phyloP scores from a whole-genome alignment of 495 filamentous ascomycete genomes.

The Neurospora sp. region DNA sequence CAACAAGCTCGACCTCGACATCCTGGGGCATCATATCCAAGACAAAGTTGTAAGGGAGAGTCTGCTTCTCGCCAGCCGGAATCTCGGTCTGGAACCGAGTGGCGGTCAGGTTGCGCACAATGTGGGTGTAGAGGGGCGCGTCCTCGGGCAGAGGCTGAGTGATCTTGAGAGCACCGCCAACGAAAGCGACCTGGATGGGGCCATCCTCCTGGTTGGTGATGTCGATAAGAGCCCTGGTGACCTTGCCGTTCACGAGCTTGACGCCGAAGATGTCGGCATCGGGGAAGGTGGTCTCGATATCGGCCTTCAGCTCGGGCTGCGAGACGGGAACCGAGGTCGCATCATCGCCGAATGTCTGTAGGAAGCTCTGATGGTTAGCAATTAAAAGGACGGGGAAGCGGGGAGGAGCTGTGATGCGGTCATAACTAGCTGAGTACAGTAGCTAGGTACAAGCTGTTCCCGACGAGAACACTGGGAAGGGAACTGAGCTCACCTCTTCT shows the following conservation, averaged over 20 bases:
- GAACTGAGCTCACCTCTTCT: conserved; percentile 44
- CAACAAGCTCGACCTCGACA: conserved; percentile 60
- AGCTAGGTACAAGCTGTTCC: neutral
- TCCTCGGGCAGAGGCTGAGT: conserved; percentile 35
- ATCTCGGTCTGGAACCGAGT: conserved; percentile 64
- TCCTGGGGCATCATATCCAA: conserved; percentile 94
- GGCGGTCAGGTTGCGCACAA: conserved; percentile 77
- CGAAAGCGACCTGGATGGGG: conserved; percentile 63
- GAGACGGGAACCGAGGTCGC: conserved; percentile 36
- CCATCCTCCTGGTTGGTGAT: conserved; percentile 75
- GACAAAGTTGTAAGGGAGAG: conserved; percentile 70
- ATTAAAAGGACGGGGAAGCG: neutral
- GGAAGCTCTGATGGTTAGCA: conserved; percentile 13
- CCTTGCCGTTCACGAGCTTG: conserved; percentile 86
- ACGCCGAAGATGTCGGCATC: conserved; percentile 86
- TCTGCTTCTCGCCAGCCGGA: conserved; percentile 66
- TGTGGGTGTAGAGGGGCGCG: conserved; percentile 40
- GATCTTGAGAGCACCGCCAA: conserved; percentile 68
- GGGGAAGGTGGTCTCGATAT: conserved; percentile 71
- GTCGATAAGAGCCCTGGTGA: conserved; percentile 73
- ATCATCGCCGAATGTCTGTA: conserved; percentile 12
- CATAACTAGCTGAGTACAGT: neutral
- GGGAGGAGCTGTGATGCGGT: conserved; percentile 2
- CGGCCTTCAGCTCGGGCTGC: conserved; percentile 55
- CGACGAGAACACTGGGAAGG: conserved; percentile 15